phyloP scores from a whole-genome alignment of 2,329 filamentous ascomycete species.

The Cadophora gregata region DNA sequence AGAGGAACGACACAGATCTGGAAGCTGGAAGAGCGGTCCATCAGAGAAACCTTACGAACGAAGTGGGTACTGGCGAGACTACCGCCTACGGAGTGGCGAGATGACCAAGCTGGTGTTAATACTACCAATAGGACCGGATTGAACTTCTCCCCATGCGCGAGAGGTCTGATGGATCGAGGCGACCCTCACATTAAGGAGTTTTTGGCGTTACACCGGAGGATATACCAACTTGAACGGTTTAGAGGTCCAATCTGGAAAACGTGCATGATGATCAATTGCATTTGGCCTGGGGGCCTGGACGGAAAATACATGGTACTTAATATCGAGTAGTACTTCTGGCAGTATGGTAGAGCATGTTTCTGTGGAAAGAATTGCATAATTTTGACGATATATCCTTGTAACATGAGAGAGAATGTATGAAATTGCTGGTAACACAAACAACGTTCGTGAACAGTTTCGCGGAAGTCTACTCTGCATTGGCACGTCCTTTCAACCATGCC shows the following conservation, averaged over 20 bases:
- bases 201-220: not conserved
- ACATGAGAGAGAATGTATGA: not conserved
- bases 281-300: not conserved
- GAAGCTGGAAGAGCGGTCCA: constrained; percentile 19
- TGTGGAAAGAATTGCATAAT: not conserved
- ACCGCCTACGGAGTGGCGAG: constrained; percentile 4
- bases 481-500: not conserved
- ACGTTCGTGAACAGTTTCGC: too few species aligned
- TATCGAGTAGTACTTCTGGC: not conserved
- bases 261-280: not conserved
- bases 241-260: not conserved
- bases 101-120: constrained; percentile 20
- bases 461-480: not conserved
- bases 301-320: not conserved
- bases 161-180: constrained; percentile 6
- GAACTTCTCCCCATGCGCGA: constrained; percentile 27
- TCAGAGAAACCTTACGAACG: constrained; percentile 27
- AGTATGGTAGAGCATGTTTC: not conserved
- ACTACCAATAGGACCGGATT: constrained; percentile 27
- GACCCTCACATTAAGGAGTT: not conserved
- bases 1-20: constrained; percentile 19
- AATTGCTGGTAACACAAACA: too few species aligned
- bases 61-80: constrained; percentile 29
- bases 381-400: not conserved
- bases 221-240: constrained; percentile 14